These are phyloP conservation scores for Corrigiola litoralis DNA, from an alignment of 179 eudicot genomes.

Conservation along the genomic window DNA sequence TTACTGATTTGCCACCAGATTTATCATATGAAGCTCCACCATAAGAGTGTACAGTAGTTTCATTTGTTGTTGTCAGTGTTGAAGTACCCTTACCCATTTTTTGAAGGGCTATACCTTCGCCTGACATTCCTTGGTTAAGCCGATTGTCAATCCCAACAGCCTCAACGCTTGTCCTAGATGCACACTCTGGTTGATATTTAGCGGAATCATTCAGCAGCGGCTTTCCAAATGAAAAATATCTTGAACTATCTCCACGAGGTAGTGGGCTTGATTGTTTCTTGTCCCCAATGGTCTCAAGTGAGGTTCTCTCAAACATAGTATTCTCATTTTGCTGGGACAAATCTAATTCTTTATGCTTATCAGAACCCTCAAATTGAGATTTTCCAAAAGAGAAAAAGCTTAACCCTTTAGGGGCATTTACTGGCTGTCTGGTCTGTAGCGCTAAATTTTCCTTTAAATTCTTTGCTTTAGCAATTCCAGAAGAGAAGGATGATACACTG, in stretches of 20 bases:
- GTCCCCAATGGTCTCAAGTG: conserved; percentile 8
- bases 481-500: conserved; percentile 19
- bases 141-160: background rate
- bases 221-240: conserved; percentile 12
- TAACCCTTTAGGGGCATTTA: conserved; percentile 56
- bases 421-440: conserved; percentile 19
- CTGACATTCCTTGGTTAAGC: no score
- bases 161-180: conserved; percentile 6
- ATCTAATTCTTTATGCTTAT: conserved; percentile 24
- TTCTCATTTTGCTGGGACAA: conserved; percentile 30
- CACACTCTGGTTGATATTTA: background rate
- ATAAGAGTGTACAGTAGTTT: conserved; percentile 31
- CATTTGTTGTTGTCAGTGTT: conserved; percentile 9
- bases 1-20: conserved; percentile 18
- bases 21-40: conserved; percentile 25
- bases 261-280: conserved; percentile 11
- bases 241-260: conserved; percentile 7
- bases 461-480: conserved; percentile 16
- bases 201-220: background rate
- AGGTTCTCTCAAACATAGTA: conserved; percentile 29
- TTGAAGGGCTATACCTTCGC: background rate
- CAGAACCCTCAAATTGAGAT: conserved; percentile 25
- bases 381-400: conserved; percentile 50
- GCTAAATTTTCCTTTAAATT: conserved; percentile 20
- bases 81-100: background rate